These are phyloP conservation scores for Phoenix roebelenii DNA, from an alignment of 176 grass and related monocot species.

Conservation along the genomic window DNA sequence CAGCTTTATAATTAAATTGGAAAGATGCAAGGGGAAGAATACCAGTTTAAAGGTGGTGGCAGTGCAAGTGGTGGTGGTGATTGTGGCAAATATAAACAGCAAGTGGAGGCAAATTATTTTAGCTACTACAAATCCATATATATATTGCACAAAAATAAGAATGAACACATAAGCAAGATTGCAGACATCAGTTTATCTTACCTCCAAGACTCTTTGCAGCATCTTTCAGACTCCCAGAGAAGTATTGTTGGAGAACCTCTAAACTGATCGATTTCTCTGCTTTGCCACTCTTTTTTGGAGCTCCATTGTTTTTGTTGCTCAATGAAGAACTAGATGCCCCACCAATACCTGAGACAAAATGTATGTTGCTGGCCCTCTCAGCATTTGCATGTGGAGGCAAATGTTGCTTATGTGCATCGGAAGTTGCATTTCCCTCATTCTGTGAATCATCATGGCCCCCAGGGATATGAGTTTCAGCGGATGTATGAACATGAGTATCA, in stretches of 20 bases:
- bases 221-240: slow-evolving; percentile 24
- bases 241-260: slow-evolving; percentile 25
- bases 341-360: not conserved
- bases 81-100: too few species aligned
- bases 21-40: too few species aligned
- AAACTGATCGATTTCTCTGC: slow-evolving; percentile 20
- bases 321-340: not conserved
- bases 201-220: slow-evolving; percentile 22
- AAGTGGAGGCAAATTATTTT: not conserved
- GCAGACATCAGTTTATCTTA: not conserved
- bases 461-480: not conserved
- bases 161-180: not conserved
- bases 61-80: too few species aligned
- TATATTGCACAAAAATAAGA: not conserved
- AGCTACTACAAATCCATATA: not conserved
- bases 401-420: not conserved
- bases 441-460: slow-evolving; percentile 2
- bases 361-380: slow-evolving; percentile 1
- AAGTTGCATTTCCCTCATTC: slow-evolving; percentile 8
- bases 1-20: too few species aligned
- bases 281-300: slow-evolving; percentile 20
- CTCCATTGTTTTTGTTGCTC: not conserved
- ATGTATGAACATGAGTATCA: not conserved
- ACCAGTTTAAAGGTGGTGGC: too few species aligned
- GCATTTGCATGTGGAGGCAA: not conserved